Percentiles rank a stretch among this genome's conserved stretches.
Evolutionary conservation across 2,329 filamentous ascomycete genomes (phyloP).

Genomic region (Whalleya microplaca): DNA sequence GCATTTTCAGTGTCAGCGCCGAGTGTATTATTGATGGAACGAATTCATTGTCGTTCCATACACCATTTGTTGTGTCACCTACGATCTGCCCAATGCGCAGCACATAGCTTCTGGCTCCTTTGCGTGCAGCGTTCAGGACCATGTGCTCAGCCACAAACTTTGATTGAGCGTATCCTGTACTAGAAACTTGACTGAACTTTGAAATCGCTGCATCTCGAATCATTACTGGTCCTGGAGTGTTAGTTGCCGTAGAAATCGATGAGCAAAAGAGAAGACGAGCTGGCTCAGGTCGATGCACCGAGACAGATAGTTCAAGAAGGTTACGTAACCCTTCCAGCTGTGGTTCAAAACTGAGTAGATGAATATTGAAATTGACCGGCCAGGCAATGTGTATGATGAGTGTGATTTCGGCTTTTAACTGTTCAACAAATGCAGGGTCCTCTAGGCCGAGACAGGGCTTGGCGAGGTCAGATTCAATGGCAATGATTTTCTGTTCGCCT

Average conservation of each 20-base stretch:
- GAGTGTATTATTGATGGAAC: slow-evolving; percentile 56
- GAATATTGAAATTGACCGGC: slow-evolving; percentile 59
- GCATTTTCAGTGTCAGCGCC: slow-evolving; percentile 45
- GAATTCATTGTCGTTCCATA: slow-evolving; percentile 56
- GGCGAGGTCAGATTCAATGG: slow-evolving; percentile 46
- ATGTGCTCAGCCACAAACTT: slow-evolving; percentile 46
- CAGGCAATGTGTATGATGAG: slow-evolving; percentile 51
- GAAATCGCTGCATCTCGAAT: background rate
- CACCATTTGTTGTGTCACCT: slow-evolving; percentile 49
- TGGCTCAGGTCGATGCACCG: background rate
- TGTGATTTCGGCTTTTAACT: slow-evolving; percentile 40
- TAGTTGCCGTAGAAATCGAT: background rate
- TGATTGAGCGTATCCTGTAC: slow-evolving; percentile 48
- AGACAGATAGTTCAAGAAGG: background rate
- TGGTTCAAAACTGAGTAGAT: slow-evolving; percentile 51
- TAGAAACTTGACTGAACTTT: background rate
- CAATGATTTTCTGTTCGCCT: slow-evolving; percentile 38
- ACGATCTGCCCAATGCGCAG: slow-evolving; percentile 56
- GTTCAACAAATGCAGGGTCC: slow-evolving; percentile 45
- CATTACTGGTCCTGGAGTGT: background rate
- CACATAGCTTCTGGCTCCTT: slow-evolving; percentile 40
- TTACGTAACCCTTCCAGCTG: slow-evolving; percentile 1
- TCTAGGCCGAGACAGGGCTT: no score
- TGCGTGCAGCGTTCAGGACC: slow-evolving; percentile 39
- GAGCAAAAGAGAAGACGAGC: slow-evolving; percentile 5